Evolutionary conservation across 2,329 filamentous ascomycete genomes (phyloP), one percentile per base, ranked within the genome.

Genomic region (Ceratocystis papillata): DNA sequence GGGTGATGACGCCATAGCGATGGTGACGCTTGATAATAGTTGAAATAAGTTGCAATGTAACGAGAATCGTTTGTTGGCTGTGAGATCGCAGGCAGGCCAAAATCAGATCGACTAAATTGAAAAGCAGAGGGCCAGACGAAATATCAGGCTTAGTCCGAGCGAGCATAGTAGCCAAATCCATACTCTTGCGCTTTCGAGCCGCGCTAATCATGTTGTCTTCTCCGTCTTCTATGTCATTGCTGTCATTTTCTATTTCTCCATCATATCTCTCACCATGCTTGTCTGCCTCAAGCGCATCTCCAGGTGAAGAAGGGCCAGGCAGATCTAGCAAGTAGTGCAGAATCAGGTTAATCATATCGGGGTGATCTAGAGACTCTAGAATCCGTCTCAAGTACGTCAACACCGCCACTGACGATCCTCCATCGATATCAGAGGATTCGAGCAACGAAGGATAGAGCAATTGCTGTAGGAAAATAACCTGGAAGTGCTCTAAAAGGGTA

Each of bases 351-450:
- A 96, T 90, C 78, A 99, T 87, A 72, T 97, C 92, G 6, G 90
- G 89, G 73, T 97, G 91, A 69, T 96, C 90, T 15, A 99, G 80
- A 0, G 90, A 88, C 74, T 96, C 92, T 5, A 99, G 81, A 65
- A 97, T 96, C 53, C 89, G 87, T 67, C 89, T 87, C 45, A 99
- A 80, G 74, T 99, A 97, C 1, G 92, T 96, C 69, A 97, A 80
- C 12, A 99, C 94, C 2, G 94, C 94, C 25, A 97, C 91, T 0
- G 94, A 96, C 5, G 94, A 99, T 65, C 94, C 94, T 70, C 93
- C 94, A 75, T 97, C 93, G 48, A 95, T 89, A 77, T 99, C 94
- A 1, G 94, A 97, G 8, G 94, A 99, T 75, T 99, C 93, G 15
- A 99, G 81, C 41, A 99, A 80, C 1, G 95, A 99, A 1, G 94